Percentiles rank a stretch among this genome's conserved stretches.
Evolutionary conservation across 495 filamentous ascomycete genomes (phyloP).

Genomic region (Arthonia radiata): DNA sequence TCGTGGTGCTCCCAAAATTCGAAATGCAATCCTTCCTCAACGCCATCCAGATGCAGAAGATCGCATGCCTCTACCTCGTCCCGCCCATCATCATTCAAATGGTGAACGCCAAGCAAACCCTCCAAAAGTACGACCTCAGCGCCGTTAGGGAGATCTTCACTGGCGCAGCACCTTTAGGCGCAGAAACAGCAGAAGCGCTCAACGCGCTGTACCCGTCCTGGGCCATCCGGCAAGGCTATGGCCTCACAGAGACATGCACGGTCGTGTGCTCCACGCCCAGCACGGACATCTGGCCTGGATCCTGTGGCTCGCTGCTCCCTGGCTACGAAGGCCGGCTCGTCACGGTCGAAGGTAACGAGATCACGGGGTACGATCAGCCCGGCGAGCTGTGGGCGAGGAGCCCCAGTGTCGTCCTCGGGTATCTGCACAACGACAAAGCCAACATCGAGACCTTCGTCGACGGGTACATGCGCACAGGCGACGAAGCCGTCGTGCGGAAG

Average conservation of each 20-base stretch:
- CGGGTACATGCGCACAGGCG: slow-evolving; percentile 63
- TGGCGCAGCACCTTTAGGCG: slow-evolving; percentile 62
- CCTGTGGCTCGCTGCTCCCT: slow-evolving; percentile 47
- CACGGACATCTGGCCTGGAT: slow-evolving; percentile 45
- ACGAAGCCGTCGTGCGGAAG: slow-evolving; percentile 60
- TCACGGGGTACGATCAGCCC: slow-evolving; percentile 47
- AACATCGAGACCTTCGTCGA: slow-evolving; percentile 59
- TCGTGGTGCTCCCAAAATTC: slow-evolving; percentile 67
- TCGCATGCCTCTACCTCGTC: slow-evolving; percentile 44
- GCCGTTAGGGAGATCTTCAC: slow-evolving; percentile 44
- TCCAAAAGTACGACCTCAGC: slow-evolving; percentile 50
- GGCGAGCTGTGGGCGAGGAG: slow-evolving; percentile 60
- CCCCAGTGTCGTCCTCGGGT: slow-evolving; percentile 58
- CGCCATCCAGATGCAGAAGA: slow-evolving; percentile 49
- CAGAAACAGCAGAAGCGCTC: slow-evolving; percentile 49
- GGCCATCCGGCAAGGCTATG: slow-evolving; percentile 57
- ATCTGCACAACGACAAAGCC: slow-evolving; percentile 64
- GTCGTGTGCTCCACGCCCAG: slow-evolving; percentile 41
- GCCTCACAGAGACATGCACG: slow-evolving; percentile 61
- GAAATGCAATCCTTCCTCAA: slow-evolving; percentile 40
- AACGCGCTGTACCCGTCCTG: slow-evolving; percentile 38
- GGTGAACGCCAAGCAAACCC: slow-evolving; percentile 35
- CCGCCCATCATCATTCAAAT: slow-evolving; percentile 73
- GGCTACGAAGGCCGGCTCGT: slow-evolving; percentile 43
- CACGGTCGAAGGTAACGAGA: slow-evolving; percentile 46